Percentiles rank a stretch among this genome's conserved stretches.
These are phyloP conservation scores for Sclerotinia nivalis DNA, from an alignment of 2,329 filamentous ascomycete species.

Conservation along the genomic window DNA sequence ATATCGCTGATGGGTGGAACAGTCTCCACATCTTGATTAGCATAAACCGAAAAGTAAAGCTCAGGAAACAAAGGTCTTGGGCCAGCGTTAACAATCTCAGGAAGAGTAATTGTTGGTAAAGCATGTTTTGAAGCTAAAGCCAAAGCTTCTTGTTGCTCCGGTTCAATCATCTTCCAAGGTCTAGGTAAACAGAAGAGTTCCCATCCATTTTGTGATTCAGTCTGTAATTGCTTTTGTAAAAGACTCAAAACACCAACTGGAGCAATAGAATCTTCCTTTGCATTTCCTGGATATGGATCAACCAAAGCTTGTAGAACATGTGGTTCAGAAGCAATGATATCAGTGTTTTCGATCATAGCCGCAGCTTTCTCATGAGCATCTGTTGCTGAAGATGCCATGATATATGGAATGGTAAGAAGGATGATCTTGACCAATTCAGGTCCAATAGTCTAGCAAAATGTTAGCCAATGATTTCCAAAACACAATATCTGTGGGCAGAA, in stretches of 20 bases:
- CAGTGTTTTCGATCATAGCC: conserved; percentile 87
- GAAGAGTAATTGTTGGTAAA: conserved; percentile 75
- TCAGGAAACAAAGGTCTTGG: conserved; percentile 83
- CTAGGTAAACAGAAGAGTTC: conserved; percentile 67
- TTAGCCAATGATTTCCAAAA: conserved; percentile 24
- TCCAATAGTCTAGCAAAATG: conserved; percentile 56
- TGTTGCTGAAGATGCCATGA: conserved; percentile 71
- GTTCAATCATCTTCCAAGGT: conserved; percentile 64
- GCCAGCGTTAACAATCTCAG: conserved; percentile 73
- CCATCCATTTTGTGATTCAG: conserved; percentile 75
- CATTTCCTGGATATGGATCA: conserved; percentile 74
- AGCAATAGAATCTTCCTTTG: conserved; percentile 60
- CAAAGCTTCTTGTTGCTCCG: conserved; percentile 61
- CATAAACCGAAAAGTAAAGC: conserved; percentile 90
- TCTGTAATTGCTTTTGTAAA: conserved; percentile 81
- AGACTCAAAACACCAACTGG: conserved; percentile 75
- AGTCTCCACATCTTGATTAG: conserved; percentile 81
- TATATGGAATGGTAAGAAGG: conserved; percentile 88
- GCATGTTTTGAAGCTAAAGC: conserved; percentile 68
- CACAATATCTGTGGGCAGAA: conserved; percentile 30
- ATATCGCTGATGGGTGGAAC: conserved; percentile 78
- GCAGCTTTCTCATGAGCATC: conserved; percentile 72
- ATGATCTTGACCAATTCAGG: conserved; percentile 97
- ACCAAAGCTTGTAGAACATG: conserved; percentile 83
- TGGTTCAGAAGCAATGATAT: conserved; percentile 87